These are phyloP conservation scores for Diaporthe helianthi DNA, from an alignment of 2,329 filamentous ascomycete genomes.

Conservation along the genomic window DNA sequence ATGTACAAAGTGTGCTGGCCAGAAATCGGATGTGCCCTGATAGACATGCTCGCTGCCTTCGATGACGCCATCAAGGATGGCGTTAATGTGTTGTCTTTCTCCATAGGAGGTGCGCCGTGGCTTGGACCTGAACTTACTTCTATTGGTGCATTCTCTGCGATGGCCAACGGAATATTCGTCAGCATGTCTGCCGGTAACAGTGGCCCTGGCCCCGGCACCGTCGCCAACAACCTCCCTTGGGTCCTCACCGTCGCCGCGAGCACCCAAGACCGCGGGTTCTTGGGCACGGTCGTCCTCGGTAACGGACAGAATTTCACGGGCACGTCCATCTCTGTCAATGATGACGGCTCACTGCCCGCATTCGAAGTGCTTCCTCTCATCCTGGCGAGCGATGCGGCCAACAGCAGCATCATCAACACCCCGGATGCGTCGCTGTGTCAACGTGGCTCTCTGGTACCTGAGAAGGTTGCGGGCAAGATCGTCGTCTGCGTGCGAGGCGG, in stretches of 20 bases:
- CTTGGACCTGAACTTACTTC: neutral
- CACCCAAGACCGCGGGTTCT: conserved; percentile 14
- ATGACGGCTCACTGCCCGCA: neutral
- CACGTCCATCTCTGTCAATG: conserved; percentile 10
- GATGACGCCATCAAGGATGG: conserved; percentile 14
- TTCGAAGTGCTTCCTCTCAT: neutral
- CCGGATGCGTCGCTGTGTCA: neutral
- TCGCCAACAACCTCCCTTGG: conserved; percentile 20
- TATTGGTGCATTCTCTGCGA: neutral
- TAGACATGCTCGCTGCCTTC: conserved; percentile 3
- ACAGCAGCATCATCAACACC: neutral
- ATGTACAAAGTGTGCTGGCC: conserved; percentile 25
- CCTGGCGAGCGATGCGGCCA: neutral
- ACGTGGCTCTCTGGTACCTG: neutral
- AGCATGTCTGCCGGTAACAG: conserved; percentile 1
- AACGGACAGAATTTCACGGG: conserved; percentile 5
- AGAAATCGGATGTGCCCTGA: neutral
- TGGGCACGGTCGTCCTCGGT: neutral
- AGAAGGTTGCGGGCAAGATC: conserved; percentile 5
- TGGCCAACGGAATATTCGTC: conserved; percentile 5
- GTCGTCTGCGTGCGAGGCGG: conserved; percentile 11
- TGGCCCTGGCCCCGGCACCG: neutral
- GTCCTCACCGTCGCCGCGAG: conserved; percentile 4
- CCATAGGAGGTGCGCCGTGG: neutral
- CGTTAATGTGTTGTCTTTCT: conserved; percentile 5